Conservation (phyloP, 2,329 filamentous ascomycete species). For the Colletotrichum gigasporum region DNA sequence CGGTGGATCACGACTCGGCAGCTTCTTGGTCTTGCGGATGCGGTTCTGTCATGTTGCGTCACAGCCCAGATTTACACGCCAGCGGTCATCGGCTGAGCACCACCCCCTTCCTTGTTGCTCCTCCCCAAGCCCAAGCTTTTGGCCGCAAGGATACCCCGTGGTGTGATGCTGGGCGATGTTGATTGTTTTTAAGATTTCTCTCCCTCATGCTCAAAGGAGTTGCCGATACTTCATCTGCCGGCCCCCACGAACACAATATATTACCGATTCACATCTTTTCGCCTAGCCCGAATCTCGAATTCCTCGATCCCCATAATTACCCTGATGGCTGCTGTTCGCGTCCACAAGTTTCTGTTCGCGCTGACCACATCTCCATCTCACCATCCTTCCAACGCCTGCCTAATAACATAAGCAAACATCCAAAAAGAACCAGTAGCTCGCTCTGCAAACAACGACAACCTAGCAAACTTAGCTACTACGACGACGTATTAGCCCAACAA, state of each 20-base stretch:
- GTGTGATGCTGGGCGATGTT: conserved; percentile 12
- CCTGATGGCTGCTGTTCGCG: background rate
- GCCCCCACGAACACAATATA: conserved; percentile 6
- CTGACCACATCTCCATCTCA: background rate
- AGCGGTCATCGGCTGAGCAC: conserved; percentile 6
- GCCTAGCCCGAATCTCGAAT: too few species aligned
- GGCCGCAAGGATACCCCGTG: conserved; percentile 9
- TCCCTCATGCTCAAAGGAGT: background rate
- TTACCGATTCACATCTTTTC: too few species aligned
- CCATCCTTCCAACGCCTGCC: background rate
- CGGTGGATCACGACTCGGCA: background rate
- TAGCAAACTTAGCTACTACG: background rate
- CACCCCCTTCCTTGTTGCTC: background rate
- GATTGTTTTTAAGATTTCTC: background rate
- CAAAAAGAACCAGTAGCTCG: background rate
- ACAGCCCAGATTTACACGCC: conserved; percentile 14
- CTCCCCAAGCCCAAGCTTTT: background rate
- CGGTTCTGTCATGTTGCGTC: conserved; percentile 5
- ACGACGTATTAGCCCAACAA: background rate
- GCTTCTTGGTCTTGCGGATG: background rate
- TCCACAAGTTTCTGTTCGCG: background rate
- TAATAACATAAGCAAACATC: background rate
- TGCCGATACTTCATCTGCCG: background rate
- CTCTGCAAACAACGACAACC: background rate
- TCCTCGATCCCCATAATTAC: background rate